Evolutionary conservation across 768 basidiomycete species (phyloP).

Genomic region (Panaeolus cyanescens): DNA sequence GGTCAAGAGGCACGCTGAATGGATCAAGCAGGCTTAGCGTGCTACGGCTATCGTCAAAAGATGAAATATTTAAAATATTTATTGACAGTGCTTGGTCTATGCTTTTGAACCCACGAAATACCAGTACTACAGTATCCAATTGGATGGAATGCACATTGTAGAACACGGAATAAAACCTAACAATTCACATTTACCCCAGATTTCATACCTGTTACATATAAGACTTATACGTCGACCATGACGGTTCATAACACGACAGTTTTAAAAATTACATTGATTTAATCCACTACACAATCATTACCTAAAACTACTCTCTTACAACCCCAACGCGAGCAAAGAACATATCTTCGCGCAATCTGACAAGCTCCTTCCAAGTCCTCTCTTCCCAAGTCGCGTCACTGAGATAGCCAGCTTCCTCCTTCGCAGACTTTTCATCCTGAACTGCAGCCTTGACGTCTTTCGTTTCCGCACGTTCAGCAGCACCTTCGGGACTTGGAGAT

Average conservation of each 20-base stretch:
- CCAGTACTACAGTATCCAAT: background rate
- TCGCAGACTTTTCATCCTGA: constrained; percentile 11
- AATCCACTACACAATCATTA: background rate
- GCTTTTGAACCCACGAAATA: background rate
- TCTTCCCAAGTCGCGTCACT: constrained; percentile 84
- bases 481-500: background rate
- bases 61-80: constrained; percentile 3
- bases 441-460: constrained; percentile 6
- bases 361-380: constrained; percentile 79
- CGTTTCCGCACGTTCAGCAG: background rate
- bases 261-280: too few species aligned
- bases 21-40: constrained; percentile 47
- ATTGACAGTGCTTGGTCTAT: background rate
- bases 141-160: background rate
- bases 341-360: constrained; percentile 77
- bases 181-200: background rate
- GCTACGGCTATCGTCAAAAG: background rate
- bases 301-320: constrained; percentile 22
- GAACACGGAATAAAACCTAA: background rate
- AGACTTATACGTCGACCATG: too few species aligned
- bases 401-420: constrained; percentile 45
- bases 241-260: too few species aligned
- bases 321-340: constrained; percentile 83
- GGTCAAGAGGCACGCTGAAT: constrained; percentile 68
- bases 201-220: too few species aligned